phyloP scores from a whole-genome alignment of 257 asterid genomes.

The Przewalskia tangutica region DNA sequence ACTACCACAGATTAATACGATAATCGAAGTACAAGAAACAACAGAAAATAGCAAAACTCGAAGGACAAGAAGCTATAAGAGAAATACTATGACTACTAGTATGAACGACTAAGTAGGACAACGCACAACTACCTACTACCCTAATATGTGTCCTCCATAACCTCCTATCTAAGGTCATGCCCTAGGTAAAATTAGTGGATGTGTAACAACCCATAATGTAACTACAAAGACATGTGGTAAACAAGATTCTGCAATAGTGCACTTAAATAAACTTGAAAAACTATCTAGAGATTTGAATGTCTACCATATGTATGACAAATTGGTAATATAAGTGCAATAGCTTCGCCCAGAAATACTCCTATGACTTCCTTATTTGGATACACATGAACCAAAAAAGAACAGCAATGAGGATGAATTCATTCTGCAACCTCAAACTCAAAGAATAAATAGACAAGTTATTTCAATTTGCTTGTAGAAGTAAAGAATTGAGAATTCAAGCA shows the following conservation, averaged over 20 bases:
- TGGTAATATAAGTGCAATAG: background rate
- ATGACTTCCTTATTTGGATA: background rate
- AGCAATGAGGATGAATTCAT: background rate
- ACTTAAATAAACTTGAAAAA: background rate
- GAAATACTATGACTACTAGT: no score
- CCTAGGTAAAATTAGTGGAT: background rate
- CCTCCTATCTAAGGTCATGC: no score
- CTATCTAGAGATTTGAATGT: background rate
- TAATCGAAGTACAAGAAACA: no score
- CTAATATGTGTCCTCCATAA: no score
- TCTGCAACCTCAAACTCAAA: background rate
- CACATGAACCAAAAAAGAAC: background rate
- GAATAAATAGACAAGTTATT: background rate
- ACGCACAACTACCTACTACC: no score
- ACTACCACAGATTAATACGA: no score
- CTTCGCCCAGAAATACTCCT: background rate
- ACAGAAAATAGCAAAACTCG: no score
- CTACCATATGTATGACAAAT: background rate
- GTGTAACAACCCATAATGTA: background rate
- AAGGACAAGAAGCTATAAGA: no score
- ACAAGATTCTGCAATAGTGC: background rate
- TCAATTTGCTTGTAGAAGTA: background rate
- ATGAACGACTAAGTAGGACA: no score
- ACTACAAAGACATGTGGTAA: background rate
- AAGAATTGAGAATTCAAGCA: background rate